A percentile compares a stretch with the other conserved stretches of the same genome.
phyloP scores from a whole-genome alignment of 345 rosid species.

The Anastatica hierochuntica region DNA sequence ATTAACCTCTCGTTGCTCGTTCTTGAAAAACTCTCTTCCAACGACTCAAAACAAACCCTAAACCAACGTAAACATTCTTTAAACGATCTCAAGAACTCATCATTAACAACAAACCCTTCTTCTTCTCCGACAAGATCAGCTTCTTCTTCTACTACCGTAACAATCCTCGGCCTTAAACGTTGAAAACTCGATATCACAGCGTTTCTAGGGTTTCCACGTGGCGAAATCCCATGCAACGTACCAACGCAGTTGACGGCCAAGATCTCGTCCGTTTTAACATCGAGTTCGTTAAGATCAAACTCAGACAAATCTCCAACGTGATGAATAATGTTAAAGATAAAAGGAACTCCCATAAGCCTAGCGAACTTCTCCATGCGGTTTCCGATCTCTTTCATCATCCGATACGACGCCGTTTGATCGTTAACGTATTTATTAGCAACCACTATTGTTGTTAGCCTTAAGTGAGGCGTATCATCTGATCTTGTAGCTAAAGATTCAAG shows the following conservation, averaged over 20 bases:
- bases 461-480: constrained; percentile 77
- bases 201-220: constrained; percentile 50
- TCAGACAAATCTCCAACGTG: constrained; percentile 64
- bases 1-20: constrained; percentile 80
- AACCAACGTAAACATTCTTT: constrained; percentile 72
- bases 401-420: constrained; percentile 34
- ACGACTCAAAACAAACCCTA: constrained; percentile 83
- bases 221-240: constrained; percentile 46
- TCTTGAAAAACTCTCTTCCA: constrained; percentile 67
- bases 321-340: constrained; percentile 71
- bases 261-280: constrained; percentile 57
- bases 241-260: constrained; percentile 71
- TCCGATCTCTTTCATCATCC: constrained; percentile 89
- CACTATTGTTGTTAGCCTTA: constrained; percentile 66
- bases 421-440: constrained; percentile 27
- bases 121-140: constrained; percentile 69
- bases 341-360: constrained; percentile 95
- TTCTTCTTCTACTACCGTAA: constrained; percentile 88
- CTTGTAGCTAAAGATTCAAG: constrained; percentile 95
- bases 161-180: constrained; percentile 53
- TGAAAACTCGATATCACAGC: constrained; percentile 48
- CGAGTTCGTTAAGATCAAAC: constrained; percentile 44
- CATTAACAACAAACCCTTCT: constrained; percentile 23
- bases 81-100: constrained; percentile 59
- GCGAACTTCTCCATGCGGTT: constrained; percentile 90